Conservation (phyloP, 2,329 filamentous ascomycete species). For the Byssochlamys sp. region DNA sequence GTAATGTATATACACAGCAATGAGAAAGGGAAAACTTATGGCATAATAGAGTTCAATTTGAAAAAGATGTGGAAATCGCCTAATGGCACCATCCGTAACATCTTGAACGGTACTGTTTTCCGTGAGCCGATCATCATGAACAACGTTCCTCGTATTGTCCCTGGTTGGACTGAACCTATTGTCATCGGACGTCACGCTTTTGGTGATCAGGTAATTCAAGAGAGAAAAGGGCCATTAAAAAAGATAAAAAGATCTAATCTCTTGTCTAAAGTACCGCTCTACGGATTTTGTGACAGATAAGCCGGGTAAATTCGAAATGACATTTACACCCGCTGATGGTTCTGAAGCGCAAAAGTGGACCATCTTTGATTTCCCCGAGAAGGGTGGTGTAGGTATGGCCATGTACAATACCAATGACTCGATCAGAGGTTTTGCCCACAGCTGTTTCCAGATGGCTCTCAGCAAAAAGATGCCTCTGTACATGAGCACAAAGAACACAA, state of each 20-base stretch:
- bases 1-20: too few relatives aligned
- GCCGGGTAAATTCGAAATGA: conserved; percentile 82
- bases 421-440: conserved; percentile 88
- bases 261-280: conserved; percentile 95
- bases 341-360: conserved; percentile 72
- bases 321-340: conserved; percentile 80
- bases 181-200: conserved; percentile 98
- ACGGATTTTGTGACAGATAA: conserved; percentile 79
- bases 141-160: conserved; percentile 81
- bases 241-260: too few relatives aligned
- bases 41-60: too few relatives aligned
- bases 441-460: conserved; percentile 90
- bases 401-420: conserved; percentile 98
- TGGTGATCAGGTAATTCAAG: too few relatives aligned
- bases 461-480: conserved; percentile 84
- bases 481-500: conserved; percentile 99
- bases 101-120: conserved; percentile 81
- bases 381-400: conserved; percentile 80
- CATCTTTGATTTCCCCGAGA: too few relatives aligned
- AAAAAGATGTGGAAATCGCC: conserved; percentile 99
- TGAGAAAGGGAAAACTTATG: too few relatives aligned
- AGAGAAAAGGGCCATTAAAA: too few relatives aligned
- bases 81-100: conserved; percentile 73
- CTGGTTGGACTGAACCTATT: conserved; percentile 97
- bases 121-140: conserved; percentile 96